phyloP scores from a whole-genome alignment of 176 grass and related monocot genomes.

The bread wheat (Triticum aestivum) region IWGSC_CS_RefSeq_v2.1 NC_057812.1:52792326-52792825 shows the following conservation, averaged over 20 bases:
- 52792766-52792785: not conserved
- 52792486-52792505: not conserved
- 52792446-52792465: not conserved
- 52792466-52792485: not conserved
- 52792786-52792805: too few relatives aligned
- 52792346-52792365: not conserved
- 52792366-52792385: not conserved
- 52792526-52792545: not conserved
- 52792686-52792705: not conserved
- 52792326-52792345: not conserved
- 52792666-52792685: not conserved
- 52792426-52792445: not conserved
- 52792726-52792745: not conserved
- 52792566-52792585: not conserved
- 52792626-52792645: not conserved
- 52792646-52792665: not conserved
- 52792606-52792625: not conserved
- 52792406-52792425: not conserved
- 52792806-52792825: too few relatives aligned
- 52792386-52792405: not conserved
- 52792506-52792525: not conserved
- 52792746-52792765: not conserved
- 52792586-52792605: not conserved
- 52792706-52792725: not conserved
- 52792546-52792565: not conserved